Percentiles rank a stretch among this genome's conserved stretches.
Conservation (phyloP, 2,329 filamentous ascomycete species). For the Ceratocystis destructans region DNA sequence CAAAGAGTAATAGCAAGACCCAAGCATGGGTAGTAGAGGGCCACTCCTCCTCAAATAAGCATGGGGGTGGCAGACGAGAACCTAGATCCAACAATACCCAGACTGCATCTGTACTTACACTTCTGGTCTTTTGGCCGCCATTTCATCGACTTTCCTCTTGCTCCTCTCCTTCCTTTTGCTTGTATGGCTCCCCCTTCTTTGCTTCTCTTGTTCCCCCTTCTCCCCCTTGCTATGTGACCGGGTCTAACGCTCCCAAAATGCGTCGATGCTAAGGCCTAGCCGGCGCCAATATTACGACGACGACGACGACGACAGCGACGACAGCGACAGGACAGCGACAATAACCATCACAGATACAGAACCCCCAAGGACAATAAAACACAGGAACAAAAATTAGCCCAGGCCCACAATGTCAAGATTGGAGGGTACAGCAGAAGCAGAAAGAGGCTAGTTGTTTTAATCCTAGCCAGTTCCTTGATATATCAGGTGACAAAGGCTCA, state of each 20-base stretch:
- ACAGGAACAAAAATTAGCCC: neutral
- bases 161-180: neutral
- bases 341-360: neutral
- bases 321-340: neutral
- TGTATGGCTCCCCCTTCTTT: neutral
- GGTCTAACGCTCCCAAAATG: neutral
- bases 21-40: neutral
- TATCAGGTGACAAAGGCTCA: neutral
- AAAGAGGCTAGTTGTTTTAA: neutral
- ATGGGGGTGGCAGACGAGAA: neutral
- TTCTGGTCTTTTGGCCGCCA: neutral
- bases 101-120: neutral
- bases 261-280: neutral
- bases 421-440: neutral
- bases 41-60: neutral
- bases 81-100: neutral
- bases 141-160: neutral
- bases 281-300: neutral
- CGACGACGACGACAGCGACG: neutral
- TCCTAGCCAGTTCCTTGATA: neutral
- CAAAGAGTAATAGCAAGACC: neutral
- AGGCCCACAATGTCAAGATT: neutral
- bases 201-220: neutral
- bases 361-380: neutral
- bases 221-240: neutral